Conservation (phyloP, 352 stramenopile genomes). For the Globisporangium splendens region DNA sequence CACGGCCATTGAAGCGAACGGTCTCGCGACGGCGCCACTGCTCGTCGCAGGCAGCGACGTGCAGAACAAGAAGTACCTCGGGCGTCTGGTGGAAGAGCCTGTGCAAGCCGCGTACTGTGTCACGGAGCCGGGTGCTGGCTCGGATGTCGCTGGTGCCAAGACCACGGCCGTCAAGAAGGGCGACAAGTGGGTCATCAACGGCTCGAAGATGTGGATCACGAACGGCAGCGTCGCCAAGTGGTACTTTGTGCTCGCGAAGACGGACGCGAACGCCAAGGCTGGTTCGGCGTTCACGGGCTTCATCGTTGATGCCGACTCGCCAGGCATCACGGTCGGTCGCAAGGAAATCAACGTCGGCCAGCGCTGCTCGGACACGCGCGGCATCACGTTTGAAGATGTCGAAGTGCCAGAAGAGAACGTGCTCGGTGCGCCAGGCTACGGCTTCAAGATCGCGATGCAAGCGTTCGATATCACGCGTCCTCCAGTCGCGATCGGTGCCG, state of each 20-base stretch:
- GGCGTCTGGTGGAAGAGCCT: constrained; percentile 74
- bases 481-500: constrained; percentile 82
- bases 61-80: constrained; percentile 88
- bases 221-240: constrained; percentile 90
- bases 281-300: constrained; percentile 88
- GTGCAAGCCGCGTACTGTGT: constrained; percentile 88
- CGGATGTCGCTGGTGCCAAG: constrained; percentile 86
- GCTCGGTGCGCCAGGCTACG: constrained; percentile 79
- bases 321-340: constrained; percentile 81
- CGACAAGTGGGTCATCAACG: constrained; percentile 92
- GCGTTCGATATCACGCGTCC: constrained; percentile 90
- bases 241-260: constrained; percentile 91
- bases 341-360: constrained; percentile 93
- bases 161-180: constrained; percentile 91
- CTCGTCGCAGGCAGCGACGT: constrained; percentile 78
- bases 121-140: constrained; percentile 88
- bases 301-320: constrained; percentile 84
- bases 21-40: constrained; percentile 74
- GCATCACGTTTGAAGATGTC: constrained; percentile 91
- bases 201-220: constrained; percentile 94
- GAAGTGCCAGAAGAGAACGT: constrained; percentile 87
- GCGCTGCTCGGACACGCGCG: constrained; percentile 87
- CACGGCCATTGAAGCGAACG: constrained; percentile 90
- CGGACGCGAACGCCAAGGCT: constrained; percentile 64
- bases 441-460: constrained; percentile 93